These are phyloP conservation scores for Strobilomyces confusus DNA, from an alignment of 768 basidiomycete species.

Conservation along the genomic window DNA sequence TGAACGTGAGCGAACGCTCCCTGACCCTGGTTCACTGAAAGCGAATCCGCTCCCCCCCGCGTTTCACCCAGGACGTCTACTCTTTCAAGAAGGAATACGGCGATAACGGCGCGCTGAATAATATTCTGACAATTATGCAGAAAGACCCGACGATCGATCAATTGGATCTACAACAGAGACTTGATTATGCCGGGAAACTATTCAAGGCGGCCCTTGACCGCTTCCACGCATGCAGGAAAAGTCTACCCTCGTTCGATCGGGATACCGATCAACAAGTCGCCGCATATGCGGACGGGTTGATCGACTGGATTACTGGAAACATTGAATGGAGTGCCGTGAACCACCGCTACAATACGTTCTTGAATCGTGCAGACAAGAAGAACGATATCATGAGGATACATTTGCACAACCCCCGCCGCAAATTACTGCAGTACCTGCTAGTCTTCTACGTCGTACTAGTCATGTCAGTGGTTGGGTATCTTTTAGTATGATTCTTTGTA, in stretches of 20 bases:
- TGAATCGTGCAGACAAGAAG: constrained; percentile 19
- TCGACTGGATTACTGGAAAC: constrained; percentile 25
- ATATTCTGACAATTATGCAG: constrained; percentile 25
- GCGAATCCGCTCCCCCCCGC: not conserved
- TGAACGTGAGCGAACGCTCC: constrained; percentile 15
- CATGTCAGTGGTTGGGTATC: constrained; percentile 3
- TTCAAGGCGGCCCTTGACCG: constrained; percentile 21
- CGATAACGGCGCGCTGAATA: constrained; percentile 28
- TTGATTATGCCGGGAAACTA: constrained; percentile 18
- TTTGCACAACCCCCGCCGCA: not conserved
- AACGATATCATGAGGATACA: constrained; percentile 19
- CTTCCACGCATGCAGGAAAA: constrained; percentile 19
- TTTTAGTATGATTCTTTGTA: not conserved
- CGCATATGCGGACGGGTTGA: constrained; percentile 24
- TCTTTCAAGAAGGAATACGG: constrained; percentile 29
- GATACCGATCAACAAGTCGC: constrained; percentile 17
- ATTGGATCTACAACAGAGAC: constrained; percentile 23
- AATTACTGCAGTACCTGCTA: constrained; percentile 1
- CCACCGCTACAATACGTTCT: constrained; percentile 26
- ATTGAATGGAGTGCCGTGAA: constrained; percentile 28
- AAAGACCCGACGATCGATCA: constrained; percentile 23
- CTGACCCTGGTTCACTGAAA: not conserved
- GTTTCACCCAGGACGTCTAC: constrained; percentile 21
- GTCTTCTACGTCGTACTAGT: constrained; percentile 6
- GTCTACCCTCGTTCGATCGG: constrained; percentile 15